Percentiles rank a stretch among this genome's conserved stretches.
phyloP scores from a whole-genome alignment of 2,329 filamentous ascomycete species.

The Teratosphaeria nubilosa region DNA sequence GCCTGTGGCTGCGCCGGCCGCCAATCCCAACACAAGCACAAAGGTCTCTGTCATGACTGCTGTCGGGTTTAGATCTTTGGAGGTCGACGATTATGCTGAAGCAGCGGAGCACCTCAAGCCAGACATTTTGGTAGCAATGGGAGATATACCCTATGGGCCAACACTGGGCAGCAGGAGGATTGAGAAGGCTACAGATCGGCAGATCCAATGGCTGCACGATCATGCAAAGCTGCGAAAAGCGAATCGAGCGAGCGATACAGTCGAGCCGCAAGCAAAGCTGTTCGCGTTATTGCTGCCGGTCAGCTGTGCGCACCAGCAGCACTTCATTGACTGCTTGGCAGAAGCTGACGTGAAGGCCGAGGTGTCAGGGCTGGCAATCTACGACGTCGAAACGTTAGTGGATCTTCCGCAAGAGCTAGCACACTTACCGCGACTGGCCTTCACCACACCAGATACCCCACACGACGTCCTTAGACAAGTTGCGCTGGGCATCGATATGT shows the following conservation, averaged over 20 bases:
- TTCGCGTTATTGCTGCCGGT: slow-evolving; percentile 64
- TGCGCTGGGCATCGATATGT: slow-evolving; percentile 65
- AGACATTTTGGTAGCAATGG: slow-evolving; percentile 70
- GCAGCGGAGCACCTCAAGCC: slow-evolving; percentile 58
- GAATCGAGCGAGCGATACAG: neutral
- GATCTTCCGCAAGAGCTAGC: slow-evolving; percentile 54
- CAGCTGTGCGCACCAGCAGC: slow-evolving; percentile 61
- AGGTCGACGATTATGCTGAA: slow-evolving; percentile 57
- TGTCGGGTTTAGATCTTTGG: slow-evolving; percentile 68
- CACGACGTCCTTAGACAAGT: slow-evolving; percentile 70
- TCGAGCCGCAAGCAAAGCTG: slow-evolving; percentile 36
- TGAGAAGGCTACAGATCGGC: slow-evolving; percentile 75
- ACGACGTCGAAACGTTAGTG: slow-evolving; percentile 59
- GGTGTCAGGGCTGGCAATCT: slow-evolving; percentile 65
- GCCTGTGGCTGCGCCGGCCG: slow-evolving; percentile 59
- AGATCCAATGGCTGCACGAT: slow-evolving; percentile 63
- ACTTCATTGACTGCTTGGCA: slow-evolving; percentile 66
- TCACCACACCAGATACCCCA: slow-evolving; percentile 60
- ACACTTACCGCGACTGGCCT: slow-evolving; percentile 60
- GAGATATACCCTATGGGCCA: slow-evolving; percentile 57
- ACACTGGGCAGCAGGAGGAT: slow-evolving; percentile 51
- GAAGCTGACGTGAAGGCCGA: slow-evolving; percentile 42
- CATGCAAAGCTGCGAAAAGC: slow-evolving; percentile 38
- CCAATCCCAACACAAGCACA: slow-evolving; percentile 41
- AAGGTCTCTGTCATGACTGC: slow-evolving; percentile 74